Conservation (phyloP, 371 early-diverging fungal species). For the Saksenaea vasiformis region DNA sequence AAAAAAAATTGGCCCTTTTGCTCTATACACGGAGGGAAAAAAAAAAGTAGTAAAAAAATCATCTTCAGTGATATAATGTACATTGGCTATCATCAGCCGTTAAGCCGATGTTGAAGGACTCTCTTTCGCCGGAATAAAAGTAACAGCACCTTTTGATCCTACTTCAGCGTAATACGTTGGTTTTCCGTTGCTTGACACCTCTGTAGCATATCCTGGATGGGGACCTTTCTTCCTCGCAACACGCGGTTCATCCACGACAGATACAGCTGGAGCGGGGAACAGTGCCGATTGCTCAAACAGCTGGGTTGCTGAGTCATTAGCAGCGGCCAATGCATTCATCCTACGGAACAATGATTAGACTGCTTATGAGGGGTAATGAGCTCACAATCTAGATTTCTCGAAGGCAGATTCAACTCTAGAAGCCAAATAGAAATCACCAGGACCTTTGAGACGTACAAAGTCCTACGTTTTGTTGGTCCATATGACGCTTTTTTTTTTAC, state of each 20-base stretch:
- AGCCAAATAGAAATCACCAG: constrained; percentile 71
- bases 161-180: constrained; percentile 51
- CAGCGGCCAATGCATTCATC: constrained; percentile 45
- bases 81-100: neutral
- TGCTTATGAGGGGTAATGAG: neutral
- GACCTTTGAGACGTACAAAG: constrained; percentile 67
- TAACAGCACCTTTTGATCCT: constrained; percentile 32
- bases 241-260: neutral
- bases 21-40: neutral
- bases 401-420: constrained; percentile 62
- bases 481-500: constrained; percentile 14
- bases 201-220: constrained; percentile 39
- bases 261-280: constrained; percentile 32
- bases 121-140: constrained; percentile 29
- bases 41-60: neutral
- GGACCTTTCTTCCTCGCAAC: constrained; percentile 18
- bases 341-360: constrained; percentile 16
- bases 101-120: neutral
- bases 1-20: neutral
- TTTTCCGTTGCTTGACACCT: constrained; percentile 36
- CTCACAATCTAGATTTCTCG: constrained; percentile 47
- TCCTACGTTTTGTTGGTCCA: constrained; percentile 43
- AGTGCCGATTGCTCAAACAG: constrained; percentile 38
- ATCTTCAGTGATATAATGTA: neutral
- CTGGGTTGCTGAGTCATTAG: constrained; percentile 46